Base-by-base conservation (phyloP, 768 basidiomycete genomes). In the Lyophyllum atratum region DNA sequence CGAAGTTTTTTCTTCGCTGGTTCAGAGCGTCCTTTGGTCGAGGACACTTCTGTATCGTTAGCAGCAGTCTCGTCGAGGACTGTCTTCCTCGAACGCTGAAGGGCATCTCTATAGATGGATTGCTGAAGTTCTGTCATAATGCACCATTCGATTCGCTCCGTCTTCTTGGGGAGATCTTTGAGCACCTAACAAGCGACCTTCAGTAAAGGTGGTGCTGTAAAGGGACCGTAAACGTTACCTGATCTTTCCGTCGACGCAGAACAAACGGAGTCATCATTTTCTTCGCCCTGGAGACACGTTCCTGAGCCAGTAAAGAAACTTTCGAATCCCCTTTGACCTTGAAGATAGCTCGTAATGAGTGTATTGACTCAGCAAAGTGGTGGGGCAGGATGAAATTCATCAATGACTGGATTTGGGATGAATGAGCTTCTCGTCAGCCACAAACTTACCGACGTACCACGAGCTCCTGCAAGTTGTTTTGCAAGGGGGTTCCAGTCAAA, bases 201-300 rank as follows among this genome's bases (percentile, higher is more conserved):
- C 19, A 51, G 31, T 11, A 19, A 11, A 39, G 19, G 46, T 31
- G n/a, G n/a, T 54, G 34, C 28, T 54, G 26, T 51, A 29, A 52
- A 40, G 52, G 29, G 21, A 12, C 22, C 7, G 19, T 31, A 19
- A 45, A 39, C 19, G 59, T 48, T 65, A 85, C 92, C 76, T 97
- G 95, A 65, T 95, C 94, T 74, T 99, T 99, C 64, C 95, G 84
- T 56, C 97, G 84, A n/a, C 97, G 89, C 19, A 99, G 80, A 22
- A 98, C 95, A 70, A 99, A 99, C 0, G 97, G 97, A 7, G 94
- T 97, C 91, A 99, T 94, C 95, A 99, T 98, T 71, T 93, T 94
- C 76, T 98, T 96, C 6, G 97, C 97, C 59, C 95, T 78, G 19
- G 92, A 93, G 22, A 98, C 92, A 49, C 97, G 90, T 69, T 95